Conservation (phyloP, 306 rosid species). For the Cicer chorassanicum region DNA sequence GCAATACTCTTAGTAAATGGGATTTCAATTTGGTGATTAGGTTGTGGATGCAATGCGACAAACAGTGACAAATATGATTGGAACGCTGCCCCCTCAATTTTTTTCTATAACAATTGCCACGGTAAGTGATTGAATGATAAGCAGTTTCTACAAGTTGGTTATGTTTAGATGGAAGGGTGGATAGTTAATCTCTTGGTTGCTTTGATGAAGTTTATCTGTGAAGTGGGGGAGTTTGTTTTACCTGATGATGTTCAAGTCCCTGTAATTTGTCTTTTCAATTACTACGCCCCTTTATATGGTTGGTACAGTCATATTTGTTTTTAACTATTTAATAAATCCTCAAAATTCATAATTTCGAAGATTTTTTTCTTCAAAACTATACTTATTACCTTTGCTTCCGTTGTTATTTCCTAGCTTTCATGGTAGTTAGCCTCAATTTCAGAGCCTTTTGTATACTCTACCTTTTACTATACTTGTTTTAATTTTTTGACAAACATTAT, state of each 20-base stretch:
- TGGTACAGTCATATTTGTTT: constrained; percentile 2
- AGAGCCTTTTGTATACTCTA: constrained; percentile 10
- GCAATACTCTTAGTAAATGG: constrained; percentile 5
- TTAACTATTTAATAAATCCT: neutral
- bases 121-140: constrained; percentile 51
- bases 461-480: neutral
- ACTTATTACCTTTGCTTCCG: constrained; percentile 18
- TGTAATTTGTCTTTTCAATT: constrained; percentile 28
- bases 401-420: neutral
- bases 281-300: neutral
- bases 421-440: neutral
- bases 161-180: constrained; percentile 24
- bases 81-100: constrained; percentile 95
- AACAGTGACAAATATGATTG: constrained; percentile 97
- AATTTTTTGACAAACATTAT: constrained; percentile 4
- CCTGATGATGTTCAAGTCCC: constrained; percentile 24
- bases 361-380: neutral
- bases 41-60: constrained; percentile 98
- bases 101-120: constrained; percentile 84
- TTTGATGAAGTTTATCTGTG: neutral
- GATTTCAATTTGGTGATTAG: constrained; percentile 51
- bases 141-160: constrained; percentile 28
- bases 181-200: constrained; percentile 15
- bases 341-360: neutral
- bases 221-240: constrained; percentile 1